These are phyloP conservation scores for Aureobasidium sp. DNA, from an alignment of 2,329 filamentous ascomycete genomes.

Conservation along the genomic window DNA sequence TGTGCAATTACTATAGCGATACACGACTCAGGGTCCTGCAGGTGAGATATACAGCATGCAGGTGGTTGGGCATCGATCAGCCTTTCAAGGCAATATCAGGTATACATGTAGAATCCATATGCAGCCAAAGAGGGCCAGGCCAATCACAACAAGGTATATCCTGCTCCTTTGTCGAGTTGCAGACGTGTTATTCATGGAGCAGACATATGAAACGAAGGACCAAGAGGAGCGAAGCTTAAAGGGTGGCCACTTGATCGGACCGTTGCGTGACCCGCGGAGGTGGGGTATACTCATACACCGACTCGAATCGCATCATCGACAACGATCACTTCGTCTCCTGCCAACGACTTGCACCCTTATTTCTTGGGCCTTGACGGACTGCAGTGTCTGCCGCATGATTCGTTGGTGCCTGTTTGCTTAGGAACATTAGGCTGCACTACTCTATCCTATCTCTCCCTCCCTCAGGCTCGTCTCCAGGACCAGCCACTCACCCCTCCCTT, in stretches of 20 bases:
- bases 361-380: neutral
- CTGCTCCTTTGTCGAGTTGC: neutral
- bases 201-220: neutral
- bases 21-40: neutral
- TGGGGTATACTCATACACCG: neutral
- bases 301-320: slow-evolving; percentile 5
- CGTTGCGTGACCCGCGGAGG: slow-evolving; percentile 3
- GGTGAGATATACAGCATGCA: neutral
- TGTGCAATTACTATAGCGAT: neutral
- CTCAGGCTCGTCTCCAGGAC: neutral
- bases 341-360: neutral
- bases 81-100: neutral
- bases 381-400: neutral
- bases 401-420: slow-evolving; percentile 1
- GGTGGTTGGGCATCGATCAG: neutral
- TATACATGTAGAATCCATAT: neutral
- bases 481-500: slow-evolving; percentile 2
- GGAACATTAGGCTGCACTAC: neutral
- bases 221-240: slow-evolving; percentile 4
- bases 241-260: neutral
- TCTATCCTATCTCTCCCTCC: neutral
- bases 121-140: slow-evolving; percentile 1
- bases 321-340: neutral
- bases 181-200: neutral
- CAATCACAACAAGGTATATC: neutral